Evolutionary conservation across 2,329 filamentous ascomycete species (phyloP).

Genomic region (Aspergillus versicolor): DNA sequence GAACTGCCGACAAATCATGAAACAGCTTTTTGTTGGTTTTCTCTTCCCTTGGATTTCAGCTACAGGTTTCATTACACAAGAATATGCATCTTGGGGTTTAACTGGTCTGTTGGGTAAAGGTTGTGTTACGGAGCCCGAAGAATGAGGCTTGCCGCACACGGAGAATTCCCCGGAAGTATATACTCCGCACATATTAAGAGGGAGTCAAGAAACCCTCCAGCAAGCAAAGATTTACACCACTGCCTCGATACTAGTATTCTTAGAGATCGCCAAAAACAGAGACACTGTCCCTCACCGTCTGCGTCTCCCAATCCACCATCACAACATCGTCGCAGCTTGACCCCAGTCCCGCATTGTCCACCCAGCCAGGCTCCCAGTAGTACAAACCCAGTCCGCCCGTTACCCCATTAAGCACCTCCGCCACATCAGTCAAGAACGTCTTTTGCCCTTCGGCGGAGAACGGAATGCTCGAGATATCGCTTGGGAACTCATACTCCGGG

Average conservation of each 20-base stretch:
- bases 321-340: conserved; percentile 66
- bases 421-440: conserved; percentile 61
- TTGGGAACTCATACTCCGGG: conserved; percentile 59
- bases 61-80: neutral
- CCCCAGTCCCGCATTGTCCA: conserved; percentile 63
- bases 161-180: neutral
- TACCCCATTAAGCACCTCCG: conserved; percentile 54
- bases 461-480: conserved; percentile 59
- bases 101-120: neutral
- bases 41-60: neutral
- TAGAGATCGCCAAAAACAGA: conserved; percentile 56
- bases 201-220: too few relatives aligned
- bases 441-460: conserved; percentile 64
- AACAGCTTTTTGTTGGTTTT: neutral
- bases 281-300: conserved; percentile 58
- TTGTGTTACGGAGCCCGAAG: neutral
- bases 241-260: neutral
- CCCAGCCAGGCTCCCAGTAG: conserved; percentile 74
- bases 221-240: neutral
- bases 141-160: too few relatives aligned
- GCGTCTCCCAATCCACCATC: conserved; percentile 55
- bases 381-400: conserved; percentile 60
- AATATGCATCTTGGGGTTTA: neutral
- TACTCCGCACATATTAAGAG: neutral
- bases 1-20: conserved; percentile 10